phyloP scores from a whole-genome alignment of 2,329 filamentous ascomycete species.

The Arthrinium puccinioides region DNA sequence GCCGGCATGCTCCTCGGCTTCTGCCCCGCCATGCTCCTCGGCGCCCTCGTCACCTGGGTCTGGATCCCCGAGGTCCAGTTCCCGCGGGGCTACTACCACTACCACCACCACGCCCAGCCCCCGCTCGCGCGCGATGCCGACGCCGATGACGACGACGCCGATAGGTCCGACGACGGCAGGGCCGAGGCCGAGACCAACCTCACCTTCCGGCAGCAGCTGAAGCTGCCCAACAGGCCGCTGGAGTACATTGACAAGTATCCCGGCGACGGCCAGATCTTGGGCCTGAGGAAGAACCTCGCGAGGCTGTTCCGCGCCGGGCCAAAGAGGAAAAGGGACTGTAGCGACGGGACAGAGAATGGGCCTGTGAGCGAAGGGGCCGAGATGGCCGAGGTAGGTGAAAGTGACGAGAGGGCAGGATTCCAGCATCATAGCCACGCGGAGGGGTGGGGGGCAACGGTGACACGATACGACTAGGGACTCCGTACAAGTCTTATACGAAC shows the following conservation, averaged over 20 bases:
- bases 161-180: background rate
- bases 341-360: too few relatives aligned
- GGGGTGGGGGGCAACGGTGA: too few relatives aligned
- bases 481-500: too few relatives aligned
- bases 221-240: constrained; percentile 1
- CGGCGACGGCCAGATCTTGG: constrained; percentile 1
- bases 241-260: constrained; percentile 1
- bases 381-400: too few relatives aligned
- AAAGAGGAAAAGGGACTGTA: too few relatives aligned
- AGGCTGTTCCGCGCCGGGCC: constrained; percentile 1
- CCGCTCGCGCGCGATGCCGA: background rate
- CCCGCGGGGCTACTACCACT: constrained; percentile 9
- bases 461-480: too few relatives aligned
- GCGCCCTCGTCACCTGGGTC: constrained; percentile 14
- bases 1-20: constrained; percentile 14
- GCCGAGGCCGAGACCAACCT: constrained; percentile 5
- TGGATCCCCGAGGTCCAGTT: constrained; percentile 18
- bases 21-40: constrained; percentile 14
- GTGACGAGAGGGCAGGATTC: too few relatives aligned
- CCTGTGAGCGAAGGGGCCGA: too few relatives aligned
- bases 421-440: too few relatives aligned
- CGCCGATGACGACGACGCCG: background rate
- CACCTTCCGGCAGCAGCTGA: background rate
- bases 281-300: background rate
- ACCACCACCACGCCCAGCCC: background rate